phyloP scores from a whole-genome alignment of 2,329 filamentous ascomycete genomes.

The Fusarium camptoceras region DNA sequence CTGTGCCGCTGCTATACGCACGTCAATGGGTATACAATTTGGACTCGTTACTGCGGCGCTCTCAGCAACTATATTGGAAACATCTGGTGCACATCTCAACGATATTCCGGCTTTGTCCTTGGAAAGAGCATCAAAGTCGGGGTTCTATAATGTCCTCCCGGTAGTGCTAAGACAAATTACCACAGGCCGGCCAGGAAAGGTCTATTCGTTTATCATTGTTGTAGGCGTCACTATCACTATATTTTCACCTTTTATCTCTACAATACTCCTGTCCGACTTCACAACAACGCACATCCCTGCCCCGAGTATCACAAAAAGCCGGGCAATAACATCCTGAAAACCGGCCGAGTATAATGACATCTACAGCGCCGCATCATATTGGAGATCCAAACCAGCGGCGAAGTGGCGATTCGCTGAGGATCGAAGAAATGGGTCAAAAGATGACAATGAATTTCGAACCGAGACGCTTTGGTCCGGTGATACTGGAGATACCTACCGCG shows the following conservation, averaged over 20 bases:
- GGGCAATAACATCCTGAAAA: too few species aligned
- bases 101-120: background rate
- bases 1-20: conserved; percentile 10
- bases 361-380: background rate
- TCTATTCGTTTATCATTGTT: background rate
- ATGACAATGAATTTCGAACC: too few species aligned
- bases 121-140: background rate
- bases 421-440: background rate
- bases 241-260: conserved; percentile 14
- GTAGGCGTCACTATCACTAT: background rate
- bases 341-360: background rate
- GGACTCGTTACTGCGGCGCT: background rate
- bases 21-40: background rate
- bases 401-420: conserved; percentile 21
- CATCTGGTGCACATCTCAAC: background rate
- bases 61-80: conserved; percentile 9
- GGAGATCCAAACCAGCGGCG: background rate
- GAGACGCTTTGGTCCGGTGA: background rate
- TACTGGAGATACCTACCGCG: conserved; percentile 15
- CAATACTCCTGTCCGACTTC: conserved; percentile 21
- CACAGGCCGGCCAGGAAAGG: background rate
- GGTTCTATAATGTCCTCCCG: background rate
- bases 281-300: background rate
- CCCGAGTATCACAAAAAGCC: background rate
- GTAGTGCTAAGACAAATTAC: background rate